Evolutionary conservation across 768 basidiomycete genomes (phyloP).

Genomic region (Paxillus rubicundulus): DNA sequence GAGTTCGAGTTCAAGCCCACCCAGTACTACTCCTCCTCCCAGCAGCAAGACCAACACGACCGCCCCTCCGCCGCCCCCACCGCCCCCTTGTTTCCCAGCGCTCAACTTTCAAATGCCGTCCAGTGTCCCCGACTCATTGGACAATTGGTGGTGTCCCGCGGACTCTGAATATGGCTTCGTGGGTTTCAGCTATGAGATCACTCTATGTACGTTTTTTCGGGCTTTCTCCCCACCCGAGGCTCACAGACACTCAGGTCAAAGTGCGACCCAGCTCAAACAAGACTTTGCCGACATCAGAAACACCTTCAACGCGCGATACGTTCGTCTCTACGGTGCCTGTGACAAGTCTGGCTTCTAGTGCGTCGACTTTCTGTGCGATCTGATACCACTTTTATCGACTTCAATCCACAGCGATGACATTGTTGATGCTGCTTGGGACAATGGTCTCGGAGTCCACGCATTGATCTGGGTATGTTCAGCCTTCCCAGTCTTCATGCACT

Average conservation of each 20-base stretch:
- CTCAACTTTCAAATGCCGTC: constrained; percentile 55
- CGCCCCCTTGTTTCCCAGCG: constrained; percentile 36
- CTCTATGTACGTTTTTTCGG: constrained; percentile 45
- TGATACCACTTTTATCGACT: constrained; percentile 16
- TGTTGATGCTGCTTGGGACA: constrained; percentile 66
- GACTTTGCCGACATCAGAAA: constrained; percentile 63
- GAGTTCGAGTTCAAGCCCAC: not conserved
- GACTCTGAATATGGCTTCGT: constrained; percentile 71
- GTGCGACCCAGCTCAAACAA: constrained; percentile 41
- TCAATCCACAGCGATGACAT: constrained; percentile 46
- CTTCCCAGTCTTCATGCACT: not conserved
- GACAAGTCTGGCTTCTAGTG: constrained; percentile 42
- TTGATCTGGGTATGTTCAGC: constrained; percentile 61
- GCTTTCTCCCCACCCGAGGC: not conserved
- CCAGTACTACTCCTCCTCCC: not conserved
- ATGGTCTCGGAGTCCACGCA: constrained; percentile 68
- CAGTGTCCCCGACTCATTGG: constrained; percentile 40
- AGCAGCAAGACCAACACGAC: not conserved
- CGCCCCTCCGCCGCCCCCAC: not conserved
- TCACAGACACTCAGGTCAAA: constrained; percentile 49
- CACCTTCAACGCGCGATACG: constrained; percentile 61
- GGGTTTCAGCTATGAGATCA: constrained; percentile 75
- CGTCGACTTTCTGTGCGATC: not conserved
- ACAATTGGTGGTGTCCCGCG: constrained; percentile 64
- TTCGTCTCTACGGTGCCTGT: constrained; percentile 48